Evolutionary conservation across 176 grass and related monocot species (phyloP).

Genomic region (Aegilops longissima): DNA sequence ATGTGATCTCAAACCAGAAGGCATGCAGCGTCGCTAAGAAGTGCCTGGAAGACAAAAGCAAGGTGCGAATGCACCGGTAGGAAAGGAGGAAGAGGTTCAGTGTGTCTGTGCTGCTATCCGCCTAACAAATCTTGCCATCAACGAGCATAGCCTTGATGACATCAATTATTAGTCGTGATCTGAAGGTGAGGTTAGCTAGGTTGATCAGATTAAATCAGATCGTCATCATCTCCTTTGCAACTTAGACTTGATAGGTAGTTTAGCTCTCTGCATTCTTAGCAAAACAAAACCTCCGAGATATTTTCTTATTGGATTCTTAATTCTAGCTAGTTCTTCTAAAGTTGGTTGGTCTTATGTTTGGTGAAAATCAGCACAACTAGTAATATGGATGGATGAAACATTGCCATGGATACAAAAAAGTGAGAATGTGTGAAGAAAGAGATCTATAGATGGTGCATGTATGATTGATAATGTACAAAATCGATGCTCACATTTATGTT

Average conservation of each 20-base stretch:
- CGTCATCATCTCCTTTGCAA: background rate
- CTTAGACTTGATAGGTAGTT: background rate
- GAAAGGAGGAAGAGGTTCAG: slow-evolving; percentile 20
- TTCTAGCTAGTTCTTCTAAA: background rate
- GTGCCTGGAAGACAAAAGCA: slow-evolving; percentile 44
- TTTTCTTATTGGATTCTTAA: slow-evolving; percentile 14
- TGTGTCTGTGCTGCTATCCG: slow-evolving; percentile 49
- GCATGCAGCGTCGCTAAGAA: slow-evolving; percentile 52
- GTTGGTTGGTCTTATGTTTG: background rate
- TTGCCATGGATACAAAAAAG: background rate
- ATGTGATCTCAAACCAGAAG: slow-evolving; percentile 53
- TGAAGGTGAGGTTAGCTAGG: slow-evolving; percentile 34
- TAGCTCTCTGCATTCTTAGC: background rate
- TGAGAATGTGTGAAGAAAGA: no score
- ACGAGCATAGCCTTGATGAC: slow-evolving; percentile 49
- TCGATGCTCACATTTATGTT: no score
- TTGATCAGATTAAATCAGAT: background rate
- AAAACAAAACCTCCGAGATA: background rate
- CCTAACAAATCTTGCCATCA: slow-evolving; percentile 55
- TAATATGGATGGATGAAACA: slow-evolving; percentile 19
- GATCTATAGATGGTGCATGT: no score
- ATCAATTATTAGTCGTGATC: slow-evolving; percentile 67
- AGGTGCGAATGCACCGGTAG: background rate
- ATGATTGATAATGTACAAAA: no score
- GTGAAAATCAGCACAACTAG: background rate